Evolutionary conservation across 2,329 filamentous ascomycete species (phyloP).

Genomic region (Aquanectria penicillioides): DNA sequence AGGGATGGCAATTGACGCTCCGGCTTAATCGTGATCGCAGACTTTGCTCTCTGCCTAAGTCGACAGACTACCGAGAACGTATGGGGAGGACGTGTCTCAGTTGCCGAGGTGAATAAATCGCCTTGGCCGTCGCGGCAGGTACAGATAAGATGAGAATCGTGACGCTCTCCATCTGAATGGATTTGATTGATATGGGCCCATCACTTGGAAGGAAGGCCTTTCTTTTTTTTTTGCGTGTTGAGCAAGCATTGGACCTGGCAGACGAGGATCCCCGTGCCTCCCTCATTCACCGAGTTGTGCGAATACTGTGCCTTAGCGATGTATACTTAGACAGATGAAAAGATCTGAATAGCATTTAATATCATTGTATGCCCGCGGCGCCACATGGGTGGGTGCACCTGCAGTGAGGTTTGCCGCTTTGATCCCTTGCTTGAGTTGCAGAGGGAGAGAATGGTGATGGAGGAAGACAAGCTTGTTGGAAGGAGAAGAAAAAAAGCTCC

Average conservation of each 20-base stretch:
- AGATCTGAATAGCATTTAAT: background rate
- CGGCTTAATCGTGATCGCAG: conserved; percentile 96
- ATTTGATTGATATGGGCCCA: background rate
- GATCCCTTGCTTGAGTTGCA: no score
- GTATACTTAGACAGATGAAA: background rate
- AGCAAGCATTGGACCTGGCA: background rate
- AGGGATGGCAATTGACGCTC: conserved; percentile 90
- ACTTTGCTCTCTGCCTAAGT: conserved; percentile 78
- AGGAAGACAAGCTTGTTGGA: conserved; percentile 11
- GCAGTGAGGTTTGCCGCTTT: conserved; percentile 6
- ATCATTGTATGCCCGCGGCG: no score
- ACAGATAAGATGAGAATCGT: conserved; percentile 19
- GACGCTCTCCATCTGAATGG: background rate
- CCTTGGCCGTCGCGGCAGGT: conserved; percentile 66
- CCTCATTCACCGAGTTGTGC: no score
- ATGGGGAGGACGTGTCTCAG: conserved; percentile 69
- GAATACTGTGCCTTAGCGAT: conserved; percentile 4
- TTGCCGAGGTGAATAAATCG: conserved; percentile 61
- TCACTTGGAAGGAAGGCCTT: no score
- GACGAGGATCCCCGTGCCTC: no score
- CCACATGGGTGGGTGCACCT: no score
- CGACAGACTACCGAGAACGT: conserved; percentile 85
- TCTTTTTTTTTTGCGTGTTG: background rate
- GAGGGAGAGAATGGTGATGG: no score
- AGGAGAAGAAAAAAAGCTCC: no score